These are phyloP conservation scores for Hapsidospora chrysogenum DNA, from an alignment of 495 filamentous ascomycete species.

Conservation along the genomic window DNA sequence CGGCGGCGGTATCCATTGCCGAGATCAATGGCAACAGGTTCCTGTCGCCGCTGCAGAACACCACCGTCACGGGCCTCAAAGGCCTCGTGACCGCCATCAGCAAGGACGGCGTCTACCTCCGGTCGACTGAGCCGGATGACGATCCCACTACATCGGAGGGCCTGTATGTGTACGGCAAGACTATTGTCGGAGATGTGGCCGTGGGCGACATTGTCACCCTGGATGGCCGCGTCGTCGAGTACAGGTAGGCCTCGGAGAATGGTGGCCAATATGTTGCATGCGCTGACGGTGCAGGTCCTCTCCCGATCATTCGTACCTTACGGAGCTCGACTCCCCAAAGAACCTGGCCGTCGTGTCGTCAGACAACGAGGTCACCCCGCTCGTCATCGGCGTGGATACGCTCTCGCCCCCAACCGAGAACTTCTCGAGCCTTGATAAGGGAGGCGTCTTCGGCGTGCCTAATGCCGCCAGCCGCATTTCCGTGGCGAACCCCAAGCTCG, in stretches of 20 bases:
- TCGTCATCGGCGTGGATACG: slow-evolving; percentile 35
- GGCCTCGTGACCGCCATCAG: slow-evolving; percentile 44
- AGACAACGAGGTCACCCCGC: slow-evolving; percentile 26
- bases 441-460: slow-evolving; percentile 36
- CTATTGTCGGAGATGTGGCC: slow-evolving; percentile 18
- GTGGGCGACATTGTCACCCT: slow-evolving; percentile 41
- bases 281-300: too few species aligned
- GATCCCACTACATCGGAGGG: slow-evolving; percentile 27
- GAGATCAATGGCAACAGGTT: slow-evolving; percentile 46
- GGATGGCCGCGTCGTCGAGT: slow-evolving; percentile 36
- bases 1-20: slow-evolving; percentile 32
- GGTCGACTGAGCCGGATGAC: slow-evolving; percentile 30
- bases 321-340: slow-evolving; percentile 33
- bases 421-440: slow-evolving; percentile 33
- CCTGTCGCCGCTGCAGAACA: slow-evolving; percentile 34
- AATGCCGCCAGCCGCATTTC: slow-evolving; percentile 35
- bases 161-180: slow-evolving; percentile 36
- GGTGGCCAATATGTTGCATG: too few species aligned
- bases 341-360: slow-evolving; percentile 26
- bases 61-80: slow-evolving; percentile 33
- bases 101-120: slow-evolving; percentile 38
- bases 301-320: slow-evolving; percentile 28
- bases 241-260: slow-evolving; percentile 22
- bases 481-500: slow-evolving; percentile 31
- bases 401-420: slow-evolving; percentile 31